Evolutionary conservation across 257 asterid genomes (phyloP), one percentile per base, ranked within the genome.

Genomic region (Paulownia fortunei): DNA sequence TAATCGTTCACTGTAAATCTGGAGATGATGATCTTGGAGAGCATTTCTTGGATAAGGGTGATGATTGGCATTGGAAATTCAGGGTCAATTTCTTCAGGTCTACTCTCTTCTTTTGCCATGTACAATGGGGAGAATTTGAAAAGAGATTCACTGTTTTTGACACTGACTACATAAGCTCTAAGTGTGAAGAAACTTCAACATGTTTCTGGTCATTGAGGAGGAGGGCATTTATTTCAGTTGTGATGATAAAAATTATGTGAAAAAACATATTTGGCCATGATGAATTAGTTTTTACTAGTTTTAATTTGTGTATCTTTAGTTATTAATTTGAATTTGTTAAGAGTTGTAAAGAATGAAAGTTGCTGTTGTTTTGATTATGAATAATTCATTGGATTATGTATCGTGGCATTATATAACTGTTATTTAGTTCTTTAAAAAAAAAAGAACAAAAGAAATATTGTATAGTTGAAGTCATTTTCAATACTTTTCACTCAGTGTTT

Each of bases 131-230:
- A 26, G 65, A 67, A 26, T 6, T 46, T 63, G 37, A 59, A n/a
- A 77, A 69, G 16, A n/a, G 13, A 0, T 83, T 87, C 54, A 67
- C 63, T 60, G 89, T 44, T 27, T 85, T 87, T 15, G 85, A 85
- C 19, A 76, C 85, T 1, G 84, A 81, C 47, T 59, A 46, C 26
- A 80, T 84, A 77, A 84, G 90, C 42, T 75, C 24, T n/a, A 9
- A 46, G 68, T 87, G 88, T 79, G 86, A 87, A 68, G 88, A 83
- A 52, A 85, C 89, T 30, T 85, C 89, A 7, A 76, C 41, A 19
- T 85, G 87, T 60, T 87, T 78, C 54, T 87, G 89, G 91, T 79
- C 89, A 1, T 66, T 79, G 51, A 87, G 86, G 79, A 62, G 3
- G 81, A 79, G 0, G 91, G 87, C 6, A 80, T 87, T 44, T 87